Percentiles rank a stretch among this genome's conserved stretches.
These are phyloP conservation scores for Oldenlandia corymbosa DNA, from an alignment of 257 asterid species.

Conservation along the genomic window DNA sequence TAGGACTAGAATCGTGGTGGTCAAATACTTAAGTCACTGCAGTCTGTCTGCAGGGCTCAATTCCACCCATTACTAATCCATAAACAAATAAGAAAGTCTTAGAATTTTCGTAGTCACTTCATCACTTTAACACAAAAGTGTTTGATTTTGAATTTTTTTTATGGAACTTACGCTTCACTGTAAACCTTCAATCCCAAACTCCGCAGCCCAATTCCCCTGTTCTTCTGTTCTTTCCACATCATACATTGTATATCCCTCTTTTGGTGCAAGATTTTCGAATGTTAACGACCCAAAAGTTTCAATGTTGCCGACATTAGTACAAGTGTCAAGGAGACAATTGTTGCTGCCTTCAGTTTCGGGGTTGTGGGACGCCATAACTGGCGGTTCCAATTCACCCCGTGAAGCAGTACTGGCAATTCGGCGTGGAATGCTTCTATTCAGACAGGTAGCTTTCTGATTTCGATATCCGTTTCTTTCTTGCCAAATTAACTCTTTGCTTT, in stretches of 20 bases:
- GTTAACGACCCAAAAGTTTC: conserved; percentile 9
- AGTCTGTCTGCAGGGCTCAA: too few relatives aligned
- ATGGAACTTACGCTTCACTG: conserved; percentile 41
- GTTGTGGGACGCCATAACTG: conserved; percentile 70
- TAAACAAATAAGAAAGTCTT: too few relatives aligned
- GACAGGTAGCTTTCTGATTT: conserved; percentile 48
- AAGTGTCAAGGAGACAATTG: conserved; percentile 45
- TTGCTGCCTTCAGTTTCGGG: conserved; percentile 60
- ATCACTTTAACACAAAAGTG: too few relatives aligned
- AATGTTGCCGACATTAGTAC: conserved; percentile 16
- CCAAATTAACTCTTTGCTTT: background rate
- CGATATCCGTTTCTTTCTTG: background rate
- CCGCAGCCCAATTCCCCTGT: background rate
- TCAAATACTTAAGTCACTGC: too few relatives aligned
- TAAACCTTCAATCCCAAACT: conserved; percentile 12
- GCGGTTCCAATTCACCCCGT: conserved; percentile 51
- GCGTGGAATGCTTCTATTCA: conserved; percentile 82
- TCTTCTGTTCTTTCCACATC: conserved; percentile 3
- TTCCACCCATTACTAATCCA: too few relatives aligned
- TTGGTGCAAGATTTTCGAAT: conserved; percentile 5
- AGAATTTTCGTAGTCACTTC: too few relatives aligned
- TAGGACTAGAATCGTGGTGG: too few relatives aligned
- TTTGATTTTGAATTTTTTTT: too few relatives aligned
- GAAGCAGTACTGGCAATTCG: conserved; percentile 63
- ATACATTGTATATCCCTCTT: background rate